Evolutionary conservation across 352 stramenopile genomes (phyloP).

Genomic region (Pythium inflatum): DNA sequence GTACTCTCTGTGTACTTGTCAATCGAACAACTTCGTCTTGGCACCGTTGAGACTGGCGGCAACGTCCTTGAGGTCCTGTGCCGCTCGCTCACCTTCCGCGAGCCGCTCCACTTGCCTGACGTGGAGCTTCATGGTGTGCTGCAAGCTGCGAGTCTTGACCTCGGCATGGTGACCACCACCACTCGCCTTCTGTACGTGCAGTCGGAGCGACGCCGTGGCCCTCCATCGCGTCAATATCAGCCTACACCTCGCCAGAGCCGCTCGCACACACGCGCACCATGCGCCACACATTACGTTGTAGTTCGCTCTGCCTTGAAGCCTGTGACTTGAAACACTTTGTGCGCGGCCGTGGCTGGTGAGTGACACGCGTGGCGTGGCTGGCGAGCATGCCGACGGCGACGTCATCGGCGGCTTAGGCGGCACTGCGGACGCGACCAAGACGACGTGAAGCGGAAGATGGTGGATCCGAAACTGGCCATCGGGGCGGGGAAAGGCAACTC

Average conservation of each 20-base stretch:
- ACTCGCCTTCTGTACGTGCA: neutral
- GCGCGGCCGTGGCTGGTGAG: neutral
- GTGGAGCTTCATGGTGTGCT: slow-evolving; percentile 22
- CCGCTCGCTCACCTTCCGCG: slow-evolving; percentile 35
- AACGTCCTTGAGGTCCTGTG: slow-evolving; percentile 51
- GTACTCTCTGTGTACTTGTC: slow-evolving; percentile 46
- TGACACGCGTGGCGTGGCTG: slow-evolving; percentile 1
- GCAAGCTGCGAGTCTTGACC: slow-evolving; percentile 6
- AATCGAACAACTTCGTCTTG: slow-evolving; percentile 32
- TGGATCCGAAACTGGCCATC: too few species aligned
- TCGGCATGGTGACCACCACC: neutral
- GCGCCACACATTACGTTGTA: slow-evolving; percentile 30
- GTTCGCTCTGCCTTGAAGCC: slow-evolving; percentile 25
- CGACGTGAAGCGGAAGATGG: slow-evolving; percentile 1
- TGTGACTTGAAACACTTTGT: slow-evolving; percentile 30
- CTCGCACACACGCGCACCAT: neutral
- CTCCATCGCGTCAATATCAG: slow-evolving; percentile 26
- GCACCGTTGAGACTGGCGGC: slow-evolving; percentile 50
- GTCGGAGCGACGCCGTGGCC: slow-evolving; percentile 17
- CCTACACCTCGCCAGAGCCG: slow-evolving; percentile 1
- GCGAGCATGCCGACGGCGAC: slow-evolving; percentile 21
- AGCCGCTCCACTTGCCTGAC: slow-evolving; percentile 26
- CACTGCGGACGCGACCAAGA: slow-evolving; percentile 5
- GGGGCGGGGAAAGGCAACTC: too few species aligned
- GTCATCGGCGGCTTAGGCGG: neutral